Evolutionary conservation across 2,329 filamentous ascomycete genomes (phyloP).

Genomic region (Xylariaceae sp.): DNA sequence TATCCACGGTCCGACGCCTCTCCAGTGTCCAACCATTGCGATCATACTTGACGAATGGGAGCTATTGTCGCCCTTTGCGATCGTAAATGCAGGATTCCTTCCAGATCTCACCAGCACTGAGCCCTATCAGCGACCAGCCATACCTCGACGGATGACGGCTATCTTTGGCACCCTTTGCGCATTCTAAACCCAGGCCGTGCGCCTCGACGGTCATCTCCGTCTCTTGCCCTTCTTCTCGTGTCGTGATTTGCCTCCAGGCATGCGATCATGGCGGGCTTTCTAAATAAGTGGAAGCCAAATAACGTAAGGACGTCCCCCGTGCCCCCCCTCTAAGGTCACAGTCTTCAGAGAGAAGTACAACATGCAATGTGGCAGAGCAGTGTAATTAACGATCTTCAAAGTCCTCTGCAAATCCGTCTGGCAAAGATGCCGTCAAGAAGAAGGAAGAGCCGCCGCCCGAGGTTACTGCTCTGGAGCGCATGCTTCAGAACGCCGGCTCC

Average conservation of each 20-base stretch:
- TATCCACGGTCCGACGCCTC: no score
- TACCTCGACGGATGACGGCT: constrained; percentile 25
- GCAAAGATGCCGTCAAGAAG: constrained; percentile 49
- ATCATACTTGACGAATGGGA: no score
- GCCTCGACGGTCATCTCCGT: constrained; percentile 23
- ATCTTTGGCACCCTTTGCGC: constrained; percentile 11
- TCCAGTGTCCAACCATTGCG: no score
- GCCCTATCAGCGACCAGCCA: constrained; percentile 9
- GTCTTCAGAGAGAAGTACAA: not conserved
- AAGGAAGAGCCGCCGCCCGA: constrained; percentile 57
- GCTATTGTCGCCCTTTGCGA: no score
- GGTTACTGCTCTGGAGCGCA: constrained; percentile 62
- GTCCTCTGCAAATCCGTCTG: constrained; percentile 40
- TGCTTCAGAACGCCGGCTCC: constrained; percentile 77
- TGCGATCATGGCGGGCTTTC: constrained; percentile 50
- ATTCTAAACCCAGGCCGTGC: constrained; percentile 21
- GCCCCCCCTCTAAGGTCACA: not conserved
- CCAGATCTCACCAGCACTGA: constrained; percentile 6
- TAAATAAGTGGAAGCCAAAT: constrained; percentile 54
- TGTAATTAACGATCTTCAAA: constrained; percentile 31
- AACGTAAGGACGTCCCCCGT: constrained; percentile 47
- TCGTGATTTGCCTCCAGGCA: not conserved
- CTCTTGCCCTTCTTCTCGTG: constrained; percentile 1
- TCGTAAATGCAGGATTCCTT: not conserved
- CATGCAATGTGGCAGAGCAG: constrained; percentile 1